phyloP scores from a whole-genome alignment of 768 basidiomycete genomes.

The Lentinus tigrinus region DNA sequence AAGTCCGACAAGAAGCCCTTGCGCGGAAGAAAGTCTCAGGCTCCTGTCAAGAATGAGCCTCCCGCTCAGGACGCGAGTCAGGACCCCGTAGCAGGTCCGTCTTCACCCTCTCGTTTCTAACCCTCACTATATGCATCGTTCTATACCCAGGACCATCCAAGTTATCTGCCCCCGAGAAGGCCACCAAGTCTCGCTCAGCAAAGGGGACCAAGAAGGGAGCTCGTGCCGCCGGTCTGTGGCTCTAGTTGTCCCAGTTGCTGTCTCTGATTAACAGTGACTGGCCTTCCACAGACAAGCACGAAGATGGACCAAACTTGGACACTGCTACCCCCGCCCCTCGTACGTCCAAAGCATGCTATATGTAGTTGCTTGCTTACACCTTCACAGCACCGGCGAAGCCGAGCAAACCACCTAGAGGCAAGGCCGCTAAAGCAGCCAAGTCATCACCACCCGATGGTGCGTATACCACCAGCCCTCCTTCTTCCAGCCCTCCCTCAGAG shows the following conservation, averaged over 20 bases:
- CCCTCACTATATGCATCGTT: not conserved
- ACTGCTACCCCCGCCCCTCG: no score
- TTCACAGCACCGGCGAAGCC: no score
- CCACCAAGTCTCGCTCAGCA: not conserved
- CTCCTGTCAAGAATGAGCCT: not conserved
- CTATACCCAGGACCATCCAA: constrained; percentile 6
- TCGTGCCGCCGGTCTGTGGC: not conserved
- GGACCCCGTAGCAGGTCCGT: not conserved
- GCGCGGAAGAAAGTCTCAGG: not conserved
- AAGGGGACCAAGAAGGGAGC: not conserved
- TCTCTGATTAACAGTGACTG: no score
- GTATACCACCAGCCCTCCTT: not conserved
- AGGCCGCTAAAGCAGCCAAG: no score
- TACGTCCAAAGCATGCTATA: no score
- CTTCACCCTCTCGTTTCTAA: not conserved
- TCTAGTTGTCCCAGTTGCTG: no score
- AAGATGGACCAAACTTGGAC: no score
- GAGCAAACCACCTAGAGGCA: no score
- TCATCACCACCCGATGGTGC: not conserved
- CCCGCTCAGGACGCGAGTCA: not conserved
- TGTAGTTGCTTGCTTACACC: no score
- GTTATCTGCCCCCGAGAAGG: not conserved
- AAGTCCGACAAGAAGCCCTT: not conserved
- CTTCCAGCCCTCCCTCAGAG: not conserved
- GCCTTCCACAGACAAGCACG: no score